Conservation (phyloP, 768 basidiomycete species). For the Naganishia friedmannii region DNA sequence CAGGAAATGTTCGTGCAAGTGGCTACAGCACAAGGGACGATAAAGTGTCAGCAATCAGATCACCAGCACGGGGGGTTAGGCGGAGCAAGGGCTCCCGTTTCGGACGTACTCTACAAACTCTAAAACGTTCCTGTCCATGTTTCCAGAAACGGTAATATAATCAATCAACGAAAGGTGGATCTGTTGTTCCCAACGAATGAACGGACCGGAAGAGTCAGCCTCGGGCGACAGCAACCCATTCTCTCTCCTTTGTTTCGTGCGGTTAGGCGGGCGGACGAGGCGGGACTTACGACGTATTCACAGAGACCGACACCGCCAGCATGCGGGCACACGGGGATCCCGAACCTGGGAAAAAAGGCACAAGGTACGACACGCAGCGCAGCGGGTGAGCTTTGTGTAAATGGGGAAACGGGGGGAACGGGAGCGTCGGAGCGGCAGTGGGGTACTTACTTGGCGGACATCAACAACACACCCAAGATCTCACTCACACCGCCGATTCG, state of each 20-base stretch:
- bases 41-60: background rate
- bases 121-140: slow-evolving; percentile 90
- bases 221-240: no score
- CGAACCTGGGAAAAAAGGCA: slow-evolving; percentile 58
- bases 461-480: slow-evolving; percentile 80
- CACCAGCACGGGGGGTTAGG: no score
- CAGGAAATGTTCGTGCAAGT: slow-evolving; percentile 89
- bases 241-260: no score
- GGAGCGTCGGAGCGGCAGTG: no score
- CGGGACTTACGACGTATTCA: slow-evolving; percentile 71
- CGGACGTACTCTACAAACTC: slow-evolving; percentile 54
- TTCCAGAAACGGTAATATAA: slow-evolving; percentile 84
- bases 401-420: no score
- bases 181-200: no score
- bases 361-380: no score
- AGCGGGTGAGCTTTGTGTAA: background rate
- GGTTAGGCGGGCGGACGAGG: no score
- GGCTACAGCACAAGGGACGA: slow-evolving; percentile 60
- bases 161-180: slow-evolving; percentile 71
- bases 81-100: no score
- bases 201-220: no score
- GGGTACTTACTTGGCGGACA: slow-evolving; percentile 68
- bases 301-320: slow-evolving; percentile 92
- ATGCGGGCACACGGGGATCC: slow-evolving; percentile 84
- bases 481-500: slow-evolving; percentile 89